A percentile compares a stretch with the other conserved stretches of the same genome.
phyloP scores from a whole-genome alignment of 2,329 filamentous ascomycete species.

The Phaeosphaeriaceae sp. region DNA sequence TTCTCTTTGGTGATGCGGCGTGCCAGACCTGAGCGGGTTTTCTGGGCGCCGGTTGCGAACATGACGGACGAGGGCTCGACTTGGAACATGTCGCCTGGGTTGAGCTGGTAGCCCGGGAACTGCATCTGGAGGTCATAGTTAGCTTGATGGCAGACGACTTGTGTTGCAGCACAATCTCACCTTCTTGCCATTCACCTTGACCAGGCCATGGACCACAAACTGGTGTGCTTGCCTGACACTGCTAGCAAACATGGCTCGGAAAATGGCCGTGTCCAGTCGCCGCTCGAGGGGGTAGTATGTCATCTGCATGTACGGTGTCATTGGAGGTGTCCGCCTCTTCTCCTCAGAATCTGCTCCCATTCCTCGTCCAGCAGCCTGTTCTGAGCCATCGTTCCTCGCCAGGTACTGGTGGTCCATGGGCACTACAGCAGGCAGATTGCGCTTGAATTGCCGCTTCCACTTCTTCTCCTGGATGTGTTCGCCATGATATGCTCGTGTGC shows the following conservation, averaged over 20 bases:
- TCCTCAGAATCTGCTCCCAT: slow-evolving; percentile 64
- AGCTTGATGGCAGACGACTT: slow-evolving; percentile 6
- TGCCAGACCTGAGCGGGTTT: slow-evolving; percentile 51
- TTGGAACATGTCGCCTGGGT: slow-evolving; percentile 98
- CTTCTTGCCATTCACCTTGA: slow-evolving; percentile 96
- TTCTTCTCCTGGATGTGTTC: slow-evolving; percentile 92
- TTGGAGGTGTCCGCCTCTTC: slow-evolving; percentile 39
- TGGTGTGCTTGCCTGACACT: slow-evolving; percentile 92
- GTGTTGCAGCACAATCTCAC: slow-evolving; percentile 59
- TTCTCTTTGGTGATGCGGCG: slow-evolving; percentile 41
- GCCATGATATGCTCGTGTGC: slow-evolving; percentile 88
- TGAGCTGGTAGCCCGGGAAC: slow-evolving; percentile 90
- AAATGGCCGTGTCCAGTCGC: slow-evolving; percentile 92
- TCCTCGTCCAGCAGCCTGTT: slow-evolving; percentile 83
- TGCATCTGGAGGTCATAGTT: slow-evolving; percentile 70
- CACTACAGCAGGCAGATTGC: slow-evolving; percentile 80
- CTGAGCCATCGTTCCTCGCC: slow-evolving; percentile 80
- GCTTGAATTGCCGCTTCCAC: slow-evolving; percentile 92
- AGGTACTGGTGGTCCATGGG: slow-evolving; percentile 85
- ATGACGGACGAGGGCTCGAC: slow-evolving; percentile 90
- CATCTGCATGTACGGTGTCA: slow-evolving; percentile 96
- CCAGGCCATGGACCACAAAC: slow-evolving; percentile 90
- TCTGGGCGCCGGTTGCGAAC: slow-evolving; percentile 81
- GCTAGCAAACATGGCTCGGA: slow-evolving; percentile 91
- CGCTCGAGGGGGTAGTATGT: slow-evolving; percentile 90